These are phyloP conservation scores for Fusarium xyrophilum DNA, from an alignment of 2,329 filamentous ascomycete species.

Conservation along the genomic window DNA sequence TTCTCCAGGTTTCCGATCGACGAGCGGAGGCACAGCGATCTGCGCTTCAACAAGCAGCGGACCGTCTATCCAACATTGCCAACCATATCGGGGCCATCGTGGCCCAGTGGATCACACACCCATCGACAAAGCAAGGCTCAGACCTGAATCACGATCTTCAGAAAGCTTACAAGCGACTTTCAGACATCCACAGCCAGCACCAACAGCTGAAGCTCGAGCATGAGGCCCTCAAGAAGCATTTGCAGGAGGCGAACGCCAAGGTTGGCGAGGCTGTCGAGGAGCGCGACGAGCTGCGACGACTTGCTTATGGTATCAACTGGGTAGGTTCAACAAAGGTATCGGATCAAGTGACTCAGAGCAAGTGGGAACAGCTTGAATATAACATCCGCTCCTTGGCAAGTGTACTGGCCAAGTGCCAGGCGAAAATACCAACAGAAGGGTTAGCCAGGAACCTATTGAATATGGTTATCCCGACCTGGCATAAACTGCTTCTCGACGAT, in stretches of 20 bases:
- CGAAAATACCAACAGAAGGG: no score
- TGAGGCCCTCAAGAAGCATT: not conserved
- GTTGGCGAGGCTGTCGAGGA: not conserved
- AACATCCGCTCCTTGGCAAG: not conserved
- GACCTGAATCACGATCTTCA: no score
- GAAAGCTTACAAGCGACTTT: no score
- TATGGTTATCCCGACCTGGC: no score
- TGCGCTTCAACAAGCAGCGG: no score
- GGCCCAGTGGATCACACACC: no score
- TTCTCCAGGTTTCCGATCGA: no score
- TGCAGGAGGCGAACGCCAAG: not conserved
- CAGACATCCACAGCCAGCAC: not conserved
- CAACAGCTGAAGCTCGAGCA: not conserved
- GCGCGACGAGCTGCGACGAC: not conserved
- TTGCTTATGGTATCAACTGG: not conserved
- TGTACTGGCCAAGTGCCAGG: not conserved
- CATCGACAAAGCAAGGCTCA: no score
- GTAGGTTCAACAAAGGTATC: not conserved
- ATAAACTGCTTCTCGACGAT: not conserved
- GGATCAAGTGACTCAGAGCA: not conserved
- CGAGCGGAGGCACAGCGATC: no score
- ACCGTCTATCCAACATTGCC: no score
- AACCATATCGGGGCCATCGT: no score
- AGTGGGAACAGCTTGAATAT: slow-evolving; percentile 9
- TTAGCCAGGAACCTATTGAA: no score